These are phyloP conservation scores for Cucumis hystrix DNA, from an alignment of 306 rosid species.

Conservation along the genomic window DNA sequence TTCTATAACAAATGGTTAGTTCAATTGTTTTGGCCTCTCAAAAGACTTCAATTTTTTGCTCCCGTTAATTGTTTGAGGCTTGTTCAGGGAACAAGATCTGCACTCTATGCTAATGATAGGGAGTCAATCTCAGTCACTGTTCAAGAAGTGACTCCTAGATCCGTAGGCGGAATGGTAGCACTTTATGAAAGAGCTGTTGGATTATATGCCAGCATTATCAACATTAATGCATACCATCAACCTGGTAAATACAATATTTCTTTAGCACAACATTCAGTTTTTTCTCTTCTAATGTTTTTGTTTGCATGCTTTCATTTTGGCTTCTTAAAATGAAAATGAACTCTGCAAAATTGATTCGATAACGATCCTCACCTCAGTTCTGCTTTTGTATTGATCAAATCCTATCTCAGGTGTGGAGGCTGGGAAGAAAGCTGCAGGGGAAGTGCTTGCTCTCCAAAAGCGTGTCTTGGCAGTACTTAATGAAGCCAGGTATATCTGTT, in stretches of 20 bases:
- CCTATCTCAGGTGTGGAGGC: conserved; percentile 71
- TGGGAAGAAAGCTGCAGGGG: conserved; percentile 86
- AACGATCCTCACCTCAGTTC: neutral
- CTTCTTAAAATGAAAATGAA: neutral
- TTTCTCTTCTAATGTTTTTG: neutral
- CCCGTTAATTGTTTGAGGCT: neutral
- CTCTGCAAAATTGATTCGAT: neutral
- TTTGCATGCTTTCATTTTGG: neutral
- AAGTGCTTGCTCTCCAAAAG: conserved; percentile 89
- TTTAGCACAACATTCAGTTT: neutral
- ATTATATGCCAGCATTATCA: conserved; percentile 71
- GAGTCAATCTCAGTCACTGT: conserved; percentile 88
- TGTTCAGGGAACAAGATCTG: conserved; percentile 89
- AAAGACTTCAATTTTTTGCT: neutral
- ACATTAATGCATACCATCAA: conserved; percentile 95
- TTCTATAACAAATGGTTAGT: neutral
- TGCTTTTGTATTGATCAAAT: neutral
- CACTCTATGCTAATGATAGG: conserved; percentile 65
- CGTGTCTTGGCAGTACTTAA: conserved; percentile 77
- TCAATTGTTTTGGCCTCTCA: neutral
- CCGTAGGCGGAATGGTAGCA: conserved; percentile 87
- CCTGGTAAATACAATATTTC: conserved; percentile 48
- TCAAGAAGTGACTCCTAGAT: conserved; percentile 79
- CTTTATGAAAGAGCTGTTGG: conserved; percentile 97
- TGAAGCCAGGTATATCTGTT: conserved; percentile 57